Evolutionary conservation across 1,284 basidiomycete species (phyloP), one percentile per base, ranked within the genome.

Genomic region (Ustilago hordei): DNA sequence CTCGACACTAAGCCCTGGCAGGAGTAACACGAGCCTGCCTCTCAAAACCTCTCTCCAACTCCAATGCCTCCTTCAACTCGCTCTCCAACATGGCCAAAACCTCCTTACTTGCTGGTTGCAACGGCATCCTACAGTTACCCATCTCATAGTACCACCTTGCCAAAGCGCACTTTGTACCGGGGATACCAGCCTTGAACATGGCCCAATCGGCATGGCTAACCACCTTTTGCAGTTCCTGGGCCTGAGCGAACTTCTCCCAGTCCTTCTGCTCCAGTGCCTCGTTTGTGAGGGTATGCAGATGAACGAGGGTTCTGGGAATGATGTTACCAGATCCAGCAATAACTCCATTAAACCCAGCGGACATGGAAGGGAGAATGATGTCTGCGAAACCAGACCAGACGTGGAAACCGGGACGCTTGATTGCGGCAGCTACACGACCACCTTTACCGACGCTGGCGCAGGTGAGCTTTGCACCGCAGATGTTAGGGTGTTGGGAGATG

Each of bases 381-480:
- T 78, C 66, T 35, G 66, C 64, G 58, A 77, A 63, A 19, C 66
- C 73, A 41, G 71, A 63, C 69, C 61, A 64, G 38, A 75, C 66
- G 41, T 71, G 75, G 79, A 81, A 78, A 9, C 39, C 41, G 31
- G 64, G 59, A 34, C 68, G 41, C 15, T 87, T 89, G 7, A 93
- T 90, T 5, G 89, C 89, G 36, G 90, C 91, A 52, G 91, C 91
- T 76, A 96, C 92, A 65, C 94, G 90, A 31, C 92, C 93, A 79
- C 95, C 89, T 87, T 96, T 96, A 63, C 94, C 94, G 69, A 96
- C 92, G 75, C 92, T 93, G 48, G 93, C 93, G 83, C 94, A 95
- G 35, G 93, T 93, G 50, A 95, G 89, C 87, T 86, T 96, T 69
- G 95, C 91, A 36, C 94, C 94, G 82, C 90, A 91, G 81, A 94